A percentile compares a stretch with the other conserved stretches of the same genome.
phyloP scores from a whole-genome alignment of 148 eudicot genomes.

The Rhododendron ferrugineum region DNA sequence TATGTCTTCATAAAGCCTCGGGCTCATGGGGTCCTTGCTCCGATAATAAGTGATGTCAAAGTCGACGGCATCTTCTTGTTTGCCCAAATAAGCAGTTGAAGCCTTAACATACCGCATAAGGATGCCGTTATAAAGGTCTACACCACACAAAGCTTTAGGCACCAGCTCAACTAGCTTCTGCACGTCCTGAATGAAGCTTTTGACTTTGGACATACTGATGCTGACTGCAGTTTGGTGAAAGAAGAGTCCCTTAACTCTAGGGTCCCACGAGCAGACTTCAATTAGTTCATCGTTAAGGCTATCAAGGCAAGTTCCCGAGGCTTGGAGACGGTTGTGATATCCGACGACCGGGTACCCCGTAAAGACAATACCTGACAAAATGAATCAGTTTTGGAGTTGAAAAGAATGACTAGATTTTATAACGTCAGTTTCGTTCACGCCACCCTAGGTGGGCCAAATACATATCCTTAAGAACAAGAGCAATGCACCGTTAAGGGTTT shows the following conservation, averaged over 20 bases:
- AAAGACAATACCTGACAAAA: constrained; percentile 35
- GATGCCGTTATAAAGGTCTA: constrained; percentile 59
- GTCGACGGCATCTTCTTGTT: constrained; percentile 64
- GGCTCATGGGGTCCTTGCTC: constrained; percentile 50
- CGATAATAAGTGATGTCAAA: constrained; percentile 74
- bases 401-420: not conserved
- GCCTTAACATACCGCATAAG: constrained; percentile 71
- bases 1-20: constrained; percentile 40
- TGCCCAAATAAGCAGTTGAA: constrained; percentile 74
- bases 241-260: constrained; percentile 46
- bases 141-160: constrained; percentile 55
- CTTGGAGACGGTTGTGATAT: constrained; percentile 58
- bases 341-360: constrained; percentile 70
- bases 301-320: constrained; percentile 66
- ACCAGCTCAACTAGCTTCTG: constrained; percentile 43
- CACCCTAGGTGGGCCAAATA: no score
- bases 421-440: not conserved
- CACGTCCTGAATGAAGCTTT: constrained; percentile 55
- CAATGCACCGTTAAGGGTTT: no score
- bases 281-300: constrained; percentile 19
- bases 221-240: constrained; percentile 52
- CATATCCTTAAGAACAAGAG: no score
- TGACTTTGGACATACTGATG: constrained; percentile 46
- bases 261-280: constrained; percentile 72
- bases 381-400: not conserved